Evolutionary conservation across 2,329 filamentous ascomycete genomes (phyloP), one percentile per base, ranked within the genome.

Genomic region (Byssochlamys sp.): DNA sequence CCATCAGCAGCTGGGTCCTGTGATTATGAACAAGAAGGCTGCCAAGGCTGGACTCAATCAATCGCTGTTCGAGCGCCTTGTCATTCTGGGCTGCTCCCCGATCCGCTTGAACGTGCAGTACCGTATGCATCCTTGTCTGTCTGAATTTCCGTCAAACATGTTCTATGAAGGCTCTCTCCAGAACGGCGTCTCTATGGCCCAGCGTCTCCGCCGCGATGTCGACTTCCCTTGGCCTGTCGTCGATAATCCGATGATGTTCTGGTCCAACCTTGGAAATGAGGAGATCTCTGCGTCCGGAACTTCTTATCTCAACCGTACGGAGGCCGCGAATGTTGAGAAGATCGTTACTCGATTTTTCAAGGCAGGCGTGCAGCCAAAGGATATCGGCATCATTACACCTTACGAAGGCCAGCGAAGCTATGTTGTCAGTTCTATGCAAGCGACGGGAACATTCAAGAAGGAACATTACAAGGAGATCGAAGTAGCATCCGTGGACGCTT

Each of bases 11-110:
- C 84, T 99, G 63, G 94, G 94, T 0, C 94, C 94, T 1, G 94
- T 99, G 67, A 97, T 99, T 71, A 99, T 99, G 92, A 99, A 99
- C 81, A 99, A 99, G 82, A 97, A 97, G 76, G 94, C 94, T 12
- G 94, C 94, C 60, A 97, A 97, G 76, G 94, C 94, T 57, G 94
- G 94, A 60, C 81, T 99, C 14, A 96, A 97, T 75, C 94, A 97
- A 74, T 97, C 92, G n/a, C 81, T 99, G 9, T 99, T 99, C 69
- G 94, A 99, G 77, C 90, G 94, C 67, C 81, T 99, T 54, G 91
- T 97, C 66, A 90, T 92, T 67, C 82, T 97, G n/a, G 88, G 88
- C 51, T 88, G 91, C 66, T 86, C 88, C 45, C 94, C 94, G 6
- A 96, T 96, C 65, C 89, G 92, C 55, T 82, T 99, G 56, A 95